Base-by-base conservation (phyloP, 2,329 filamentous ascomycete genomes). In the Sarocladium kiliense region DNA sequence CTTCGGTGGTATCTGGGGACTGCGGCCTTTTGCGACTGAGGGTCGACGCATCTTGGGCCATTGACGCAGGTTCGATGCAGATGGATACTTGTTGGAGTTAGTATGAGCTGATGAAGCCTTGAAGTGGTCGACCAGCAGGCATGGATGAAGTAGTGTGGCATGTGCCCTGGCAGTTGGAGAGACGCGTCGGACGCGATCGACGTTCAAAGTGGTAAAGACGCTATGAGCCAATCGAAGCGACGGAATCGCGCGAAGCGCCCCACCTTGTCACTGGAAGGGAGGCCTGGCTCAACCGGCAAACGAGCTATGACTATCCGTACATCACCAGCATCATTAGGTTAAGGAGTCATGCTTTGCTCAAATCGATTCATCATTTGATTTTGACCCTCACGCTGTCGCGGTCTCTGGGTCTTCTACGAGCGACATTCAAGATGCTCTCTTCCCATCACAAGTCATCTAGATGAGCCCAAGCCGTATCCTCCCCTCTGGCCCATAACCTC, bases 371-470 rank as follows among this genome's bases (percentile, higher is more conserved):
- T 44, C 39, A 44, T 44, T 44, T 44, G 18, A 44, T 44, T 44
- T 49, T 49, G 26, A n/a, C 44, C 23, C 44, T 49, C 44, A 19
- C 44, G 44, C 44, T 49, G 30, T 49, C 9, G 44, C 44, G 44
- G 44, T 49, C 44, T 21, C 44, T 30, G 44, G 44, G 44, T 14
- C 44, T 27, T 30, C 26, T 49, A 49, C 44, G 23, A 49, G 23
- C 21, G 11, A 11, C 25, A n/a, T 3, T n/a, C 21, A 12, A 5
- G 21, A 30, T 49, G 23, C 44, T n/a, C 16, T 11, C 14, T 30
- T 16, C 44, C 14, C 44, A 27, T 30, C 44, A 19, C 39, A 49
- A 30, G 9, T 30, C n/a, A 32, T 49, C 44, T 49, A 49, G 23
- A 49, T 49, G 44, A 49, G 44, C 25, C 44, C 44, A 27, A 30